These are phyloP conservation scores for Phylloporus rhodoxanthus DNA, from an alignment of 768 basidiomycete genomes.

Conservation along the genomic window DNA sequence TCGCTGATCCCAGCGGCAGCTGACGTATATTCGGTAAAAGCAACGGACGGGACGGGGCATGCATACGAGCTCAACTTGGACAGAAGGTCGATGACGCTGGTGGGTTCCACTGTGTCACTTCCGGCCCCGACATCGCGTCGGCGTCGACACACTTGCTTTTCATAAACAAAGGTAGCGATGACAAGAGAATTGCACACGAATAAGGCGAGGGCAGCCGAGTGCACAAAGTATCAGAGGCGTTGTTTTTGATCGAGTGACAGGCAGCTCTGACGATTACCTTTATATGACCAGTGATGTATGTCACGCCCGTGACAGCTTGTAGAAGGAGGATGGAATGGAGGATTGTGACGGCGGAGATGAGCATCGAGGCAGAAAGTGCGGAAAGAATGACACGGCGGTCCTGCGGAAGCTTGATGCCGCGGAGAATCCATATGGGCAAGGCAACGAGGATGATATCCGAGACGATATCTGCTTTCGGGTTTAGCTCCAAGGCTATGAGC, in stretches of 20 bases:
- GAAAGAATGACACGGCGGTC: constrained; percentile 16
- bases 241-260: not conserved
- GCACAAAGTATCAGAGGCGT: not conserved
- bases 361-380: constrained; percentile 18
- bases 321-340: constrained; percentile 21
- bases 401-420: constrained; percentile 11
- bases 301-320: not conserved
- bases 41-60: not conserved
- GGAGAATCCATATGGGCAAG: constrained; percentile 12
- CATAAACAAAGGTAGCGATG: constrained; percentile 13
- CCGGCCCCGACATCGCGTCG: not conserved
- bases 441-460: constrained; percentile 19
- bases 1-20: not conserved
- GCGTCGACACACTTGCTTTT: not conserved
- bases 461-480: constrained; percentile 16
- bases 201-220: constrained; percentile 17
- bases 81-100: constrained; percentile 15
- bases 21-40: not conserved
- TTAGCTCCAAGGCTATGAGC: not conserved
- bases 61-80: constrained; percentile 6
- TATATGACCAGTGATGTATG: constrained; percentile 17
- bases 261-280: constrained; percentile 13
- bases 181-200: constrained; percentile 21
- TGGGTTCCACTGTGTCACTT: constrained; percentile 5
- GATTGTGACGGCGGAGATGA: constrained; percentile 20